These are phyloP conservation scores for Pichia sp. DNA, from an alignment of 1,139 yeast species.

Conservation along the genomic window DNA sequence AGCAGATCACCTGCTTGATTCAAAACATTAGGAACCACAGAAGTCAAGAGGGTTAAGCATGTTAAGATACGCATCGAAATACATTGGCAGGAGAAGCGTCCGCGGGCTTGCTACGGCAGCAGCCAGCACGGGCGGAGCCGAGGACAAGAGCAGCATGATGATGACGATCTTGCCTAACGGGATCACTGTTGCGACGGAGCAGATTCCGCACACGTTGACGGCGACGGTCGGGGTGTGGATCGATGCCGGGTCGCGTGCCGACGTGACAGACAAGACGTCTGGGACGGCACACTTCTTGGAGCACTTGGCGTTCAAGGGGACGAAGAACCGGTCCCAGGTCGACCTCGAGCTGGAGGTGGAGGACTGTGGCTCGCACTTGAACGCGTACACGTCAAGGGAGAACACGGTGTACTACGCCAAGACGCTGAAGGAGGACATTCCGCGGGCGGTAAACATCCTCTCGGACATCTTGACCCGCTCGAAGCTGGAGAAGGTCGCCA, in stretches of 20 bases:
- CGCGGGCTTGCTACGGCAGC: slow-evolving; percentile 1
- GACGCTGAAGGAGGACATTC: slow-evolving; percentile 74
- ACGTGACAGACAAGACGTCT: slow-evolving; percentile 66
- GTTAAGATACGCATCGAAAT: slow-evolving; percentile 5
- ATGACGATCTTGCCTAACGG: slow-evolving; percentile 77
- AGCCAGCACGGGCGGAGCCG: background rate
- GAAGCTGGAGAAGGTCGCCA: slow-evolving; percentile 73
- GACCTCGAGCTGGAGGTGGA: slow-evolving; percentile 90
- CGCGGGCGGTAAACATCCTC: slow-evolving; percentile 80
- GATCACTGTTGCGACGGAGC: slow-evolving; percentile 86
- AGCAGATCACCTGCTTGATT: too few species aligned
- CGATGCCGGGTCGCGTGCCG: slow-evolving; percentile 98
- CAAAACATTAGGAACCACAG: too few species aligned
- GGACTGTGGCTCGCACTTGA: slow-evolving; percentile 92
- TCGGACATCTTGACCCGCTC: slow-evolving; percentile 88
- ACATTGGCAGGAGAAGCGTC: background rate
- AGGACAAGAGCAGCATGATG: slow-evolving; percentile 35
- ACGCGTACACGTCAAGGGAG: slow-evolving; percentile 95
- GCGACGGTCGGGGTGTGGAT: slow-evolving; percentile 98
- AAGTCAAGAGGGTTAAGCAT: background rate
- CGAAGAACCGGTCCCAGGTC: slow-evolving; percentile 73
- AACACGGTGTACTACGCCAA: slow-evolving; percentile 96
- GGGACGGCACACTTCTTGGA: slow-evolving; percentile 98
- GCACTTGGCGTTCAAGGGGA: slow-evolving; percentile 95
- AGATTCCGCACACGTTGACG: slow-evolving; percentile 81